Evolutionary conservation across 2,329 filamentous ascomycete genomes (phyloP).

Genomic region (Colletotrichum spaethianum): DNA sequence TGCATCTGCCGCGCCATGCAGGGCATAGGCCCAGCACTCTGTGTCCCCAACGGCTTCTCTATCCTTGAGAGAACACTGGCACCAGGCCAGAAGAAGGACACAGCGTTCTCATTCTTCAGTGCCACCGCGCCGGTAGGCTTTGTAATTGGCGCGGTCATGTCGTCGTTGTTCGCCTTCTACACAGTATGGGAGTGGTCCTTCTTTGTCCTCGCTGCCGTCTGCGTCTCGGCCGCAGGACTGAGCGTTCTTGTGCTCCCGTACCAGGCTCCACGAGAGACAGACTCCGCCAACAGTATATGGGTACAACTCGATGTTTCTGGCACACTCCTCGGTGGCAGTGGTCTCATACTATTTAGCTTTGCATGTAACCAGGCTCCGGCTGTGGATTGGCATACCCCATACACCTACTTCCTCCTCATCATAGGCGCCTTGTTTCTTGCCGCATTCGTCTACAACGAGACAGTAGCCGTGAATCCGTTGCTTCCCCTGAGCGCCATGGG

Average conservation of each 20-base stretch:
- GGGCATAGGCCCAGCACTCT: slow-evolving; percentile 68
- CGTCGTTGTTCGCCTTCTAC: slow-evolving; percentile 45
- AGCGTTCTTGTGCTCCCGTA: slow-evolving; percentile 36
- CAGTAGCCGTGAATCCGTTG: slow-evolving; percentile 62
- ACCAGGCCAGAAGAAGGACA: slow-evolving; percentile 51
- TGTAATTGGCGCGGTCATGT: slow-evolving; percentile 48
- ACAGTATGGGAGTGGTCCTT: slow-evolving; percentile 23
- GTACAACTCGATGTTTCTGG: slow-evolving; percentile 50
- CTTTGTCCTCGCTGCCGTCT: slow-evolving; percentile 22
- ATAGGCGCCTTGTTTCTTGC: slow-evolving; percentile 49
- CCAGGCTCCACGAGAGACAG: slow-evolving; percentile 6
- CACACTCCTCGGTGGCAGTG: slow-evolving; percentile 53
- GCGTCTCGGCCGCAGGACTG: slow-evolving; percentile 16
- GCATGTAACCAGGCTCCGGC: slow-evolving; percentile 63
- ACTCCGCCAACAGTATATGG: slow-evolving; percentile 47
- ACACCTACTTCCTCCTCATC: slow-evolving; percentile 57
- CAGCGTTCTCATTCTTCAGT: slow-evolving; percentile 54
- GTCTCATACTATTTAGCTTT: slow-evolving; percentile 65
- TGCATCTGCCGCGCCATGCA: slow-evolving; percentile 64
- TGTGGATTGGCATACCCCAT: slow-evolving; percentile 60
- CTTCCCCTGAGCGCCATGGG: slow-evolving; percentile 68
- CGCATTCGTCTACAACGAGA: slow-evolving; percentile 52
- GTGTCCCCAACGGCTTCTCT: slow-evolving; percentile 70
- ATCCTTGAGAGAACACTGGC: slow-evolving; percentile 68
- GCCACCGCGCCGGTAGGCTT: slow-evolving; percentile 52